These are phyloP conservation scores for Rheum nobile DNA, from an alignment of 148 eudicot genomes.

Conservation along the genomic window DNA sequence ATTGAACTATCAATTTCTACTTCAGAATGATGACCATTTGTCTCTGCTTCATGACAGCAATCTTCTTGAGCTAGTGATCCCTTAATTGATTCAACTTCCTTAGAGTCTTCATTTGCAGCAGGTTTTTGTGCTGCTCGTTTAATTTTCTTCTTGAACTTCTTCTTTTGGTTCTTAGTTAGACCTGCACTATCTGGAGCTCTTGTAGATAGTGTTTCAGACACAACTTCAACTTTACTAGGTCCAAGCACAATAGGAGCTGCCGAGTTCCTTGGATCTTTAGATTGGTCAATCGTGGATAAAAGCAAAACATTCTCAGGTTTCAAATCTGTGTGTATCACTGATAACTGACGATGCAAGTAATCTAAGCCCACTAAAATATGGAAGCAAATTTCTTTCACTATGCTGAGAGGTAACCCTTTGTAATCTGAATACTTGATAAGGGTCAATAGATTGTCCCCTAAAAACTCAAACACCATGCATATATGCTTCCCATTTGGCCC, in stretches of 20 bases:
- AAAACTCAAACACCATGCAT: conserved; percentile 94
- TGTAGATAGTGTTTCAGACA: conserved; percentile 24
- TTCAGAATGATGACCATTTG: conserved; percentile 9
- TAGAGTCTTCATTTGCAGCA: conserved; percentile 32
- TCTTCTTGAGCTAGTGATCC: conserved; percentile 15
- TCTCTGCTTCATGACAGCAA: conserved; percentile 8
- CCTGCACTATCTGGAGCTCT: conserved; percentile 40
- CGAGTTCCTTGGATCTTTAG: conserved; percentile 60
- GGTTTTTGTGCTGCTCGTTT: conserved; percentile 61
- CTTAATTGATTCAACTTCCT: conserved; percentile 27
- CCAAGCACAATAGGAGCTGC: conserved; percentile 54
- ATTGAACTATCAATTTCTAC: background rate
- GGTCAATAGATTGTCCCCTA: conserved; percentile 88
- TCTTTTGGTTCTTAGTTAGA: conserved; percentile 78
- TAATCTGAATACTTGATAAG: conserved; percentile 84
- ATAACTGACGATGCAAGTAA: conserved; percentile 75
- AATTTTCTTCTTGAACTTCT: conserved; percentile 67
- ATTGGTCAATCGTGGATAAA: conserved; percentile 63
- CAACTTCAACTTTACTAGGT: conserved; percentile 34
- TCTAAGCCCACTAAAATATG: conserved; percentile 72
- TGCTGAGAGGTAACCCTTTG: conserved; percentile 65
- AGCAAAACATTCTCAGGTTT: conserved; percentile 88
- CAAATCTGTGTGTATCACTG: conserved; percentile 90
- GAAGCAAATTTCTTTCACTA: conserved; percentile 80
- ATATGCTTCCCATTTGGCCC: conserved; percentile 96